phyloP scores from a whole-genome alignment of 257 asterid genomes.

The Gardenia jasminoides region DNA sequence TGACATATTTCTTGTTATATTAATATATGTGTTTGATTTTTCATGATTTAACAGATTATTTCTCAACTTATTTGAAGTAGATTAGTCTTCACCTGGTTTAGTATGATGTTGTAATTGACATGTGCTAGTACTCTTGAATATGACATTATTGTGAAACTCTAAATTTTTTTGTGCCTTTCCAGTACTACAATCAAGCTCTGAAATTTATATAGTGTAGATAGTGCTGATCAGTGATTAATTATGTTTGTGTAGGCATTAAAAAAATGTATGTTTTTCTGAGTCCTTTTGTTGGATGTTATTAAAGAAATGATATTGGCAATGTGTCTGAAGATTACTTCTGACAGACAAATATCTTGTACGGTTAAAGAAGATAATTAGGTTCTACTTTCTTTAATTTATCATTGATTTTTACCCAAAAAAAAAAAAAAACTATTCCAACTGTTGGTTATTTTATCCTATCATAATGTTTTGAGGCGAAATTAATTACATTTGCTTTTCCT shows the following conservation, averaged over 20 bases:
- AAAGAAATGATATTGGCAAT: not conserved
- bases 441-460: not conserved
- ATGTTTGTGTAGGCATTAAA: not conserved
- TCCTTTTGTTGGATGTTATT: not conserved
- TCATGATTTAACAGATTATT: not conserved
- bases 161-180: not conserved
- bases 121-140: no score
- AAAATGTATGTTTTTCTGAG: not conserved
- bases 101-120: no score
- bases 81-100: no score
- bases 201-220: not conserved
- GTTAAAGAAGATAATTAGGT: not conserved
- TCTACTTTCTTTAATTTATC: no score
- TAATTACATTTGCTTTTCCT: no score
- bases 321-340: not conserved
- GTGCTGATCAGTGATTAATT: not conserved
- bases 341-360: not conserved
- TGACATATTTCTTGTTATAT: not conserved
- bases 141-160: not conserved
- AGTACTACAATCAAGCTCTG: not conserved
- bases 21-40: not conserved
- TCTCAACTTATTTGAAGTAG: no score
- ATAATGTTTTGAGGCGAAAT: not conserved
- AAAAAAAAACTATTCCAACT: not conserved
- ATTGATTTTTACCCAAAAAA: no score